Percentiles rank a stretch among this genome's conserved stretches.
Evolutionary conservation across 805 yeast species (phyloP).

Genomic region (Kodamaea lidongshanica): DNA sequence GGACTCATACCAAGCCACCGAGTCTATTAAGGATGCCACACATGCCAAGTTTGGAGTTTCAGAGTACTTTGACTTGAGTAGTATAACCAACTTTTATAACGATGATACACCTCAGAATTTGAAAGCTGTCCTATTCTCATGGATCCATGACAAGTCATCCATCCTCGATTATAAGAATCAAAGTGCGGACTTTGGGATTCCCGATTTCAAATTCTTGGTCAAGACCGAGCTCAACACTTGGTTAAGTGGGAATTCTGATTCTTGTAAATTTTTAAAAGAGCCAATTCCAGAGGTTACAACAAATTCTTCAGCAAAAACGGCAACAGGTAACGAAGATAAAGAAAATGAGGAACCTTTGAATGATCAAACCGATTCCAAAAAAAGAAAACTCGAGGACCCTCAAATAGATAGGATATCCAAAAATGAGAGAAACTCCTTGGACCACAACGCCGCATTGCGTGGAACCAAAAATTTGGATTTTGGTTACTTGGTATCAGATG

Average conservation of each 20-base stretch:
- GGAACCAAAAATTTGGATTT: conserved; percentile 65
- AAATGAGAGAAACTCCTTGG: conserved; percentile 47
- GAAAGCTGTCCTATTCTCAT: conserved; percentile 65
- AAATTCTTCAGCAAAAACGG: conserved; percentile 10
- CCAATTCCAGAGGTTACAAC: conserved; percentile 11
- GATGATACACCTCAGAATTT: conserved; percentile 46
- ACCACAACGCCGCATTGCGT: conserved; percentile 56
- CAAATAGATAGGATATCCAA: conserved; percentile 40
- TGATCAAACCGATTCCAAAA: conserved; percentile 9
- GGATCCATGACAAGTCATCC: conserved; percentile 65
- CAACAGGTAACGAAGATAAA: not conserved
- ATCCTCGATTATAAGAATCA: conserved; percentile 77
- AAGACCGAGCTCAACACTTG: conserved; percentile 79
- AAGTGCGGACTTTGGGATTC: conserved; percentile 57
- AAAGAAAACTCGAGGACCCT: no score
- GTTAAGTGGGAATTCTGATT: conserved; percentile 63
- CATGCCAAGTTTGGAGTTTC: conserved; percentile 26
- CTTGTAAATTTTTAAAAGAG: conserved; percentile 48
- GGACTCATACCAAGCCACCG: conserved; percentile 9
- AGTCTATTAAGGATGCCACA: conserved; percentile 30
- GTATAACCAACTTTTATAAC: conserved; percentile 49
- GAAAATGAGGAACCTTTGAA: conserved; percentile 8
- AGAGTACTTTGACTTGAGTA: conserved; percentile 31
- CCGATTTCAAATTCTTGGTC: conserved; percentile 75
- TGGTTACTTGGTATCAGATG: conserved; percentile 63